Conservation (phyloP, 352 stramenopile species). For the Globisporangium abappressorium region DNA sequence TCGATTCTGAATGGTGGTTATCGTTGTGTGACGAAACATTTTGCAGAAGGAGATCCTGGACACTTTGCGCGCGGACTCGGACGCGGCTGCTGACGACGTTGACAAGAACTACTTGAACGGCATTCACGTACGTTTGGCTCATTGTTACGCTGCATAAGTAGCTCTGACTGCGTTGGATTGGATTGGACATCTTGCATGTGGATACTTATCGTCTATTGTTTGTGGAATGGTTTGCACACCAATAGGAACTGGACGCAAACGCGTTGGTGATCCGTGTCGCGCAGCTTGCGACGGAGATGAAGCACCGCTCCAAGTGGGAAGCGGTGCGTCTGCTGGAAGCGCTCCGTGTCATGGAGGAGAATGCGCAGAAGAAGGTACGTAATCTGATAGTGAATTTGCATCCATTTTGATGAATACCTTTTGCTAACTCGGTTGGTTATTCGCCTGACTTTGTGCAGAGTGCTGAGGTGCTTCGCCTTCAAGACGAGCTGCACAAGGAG, state of each 20-base stretch:
- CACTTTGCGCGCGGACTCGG: constrained; percentile 57
- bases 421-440: neutral
- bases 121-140: constrained; percentile 43
- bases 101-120: constrained; percentile 77
- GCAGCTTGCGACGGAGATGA: constrained; percentile 83
- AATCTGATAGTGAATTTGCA: neutral
- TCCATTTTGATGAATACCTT: neutral
- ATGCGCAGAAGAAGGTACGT: constrained; percentile 66
- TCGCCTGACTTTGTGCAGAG: constrained; percentile 23
- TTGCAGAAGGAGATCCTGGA: constrained; percentile 58
- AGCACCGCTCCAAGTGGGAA: constrained; percentile 86
- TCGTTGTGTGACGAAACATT: neutral
- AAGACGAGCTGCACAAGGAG: constrained; percentile 75
- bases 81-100: constrained; percentile 52
- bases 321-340: constrained; percentile 70
- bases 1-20: constrained; percentile 2
- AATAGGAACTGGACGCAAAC: constrained; percentile 66
- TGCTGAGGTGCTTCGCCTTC: constrained; percentile 49
- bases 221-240: neutral
- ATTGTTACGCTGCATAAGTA: neutral
- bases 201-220: neutral
- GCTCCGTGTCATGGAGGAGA: constrained; percentile 74
- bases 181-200: neutral
- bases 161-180: neutral
- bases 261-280: constrained; percentile 72